phyloP scores from a whole-genome alignment of 2,329 filamentous ascomycete genomes.

The Fusarium udum region DNA sequence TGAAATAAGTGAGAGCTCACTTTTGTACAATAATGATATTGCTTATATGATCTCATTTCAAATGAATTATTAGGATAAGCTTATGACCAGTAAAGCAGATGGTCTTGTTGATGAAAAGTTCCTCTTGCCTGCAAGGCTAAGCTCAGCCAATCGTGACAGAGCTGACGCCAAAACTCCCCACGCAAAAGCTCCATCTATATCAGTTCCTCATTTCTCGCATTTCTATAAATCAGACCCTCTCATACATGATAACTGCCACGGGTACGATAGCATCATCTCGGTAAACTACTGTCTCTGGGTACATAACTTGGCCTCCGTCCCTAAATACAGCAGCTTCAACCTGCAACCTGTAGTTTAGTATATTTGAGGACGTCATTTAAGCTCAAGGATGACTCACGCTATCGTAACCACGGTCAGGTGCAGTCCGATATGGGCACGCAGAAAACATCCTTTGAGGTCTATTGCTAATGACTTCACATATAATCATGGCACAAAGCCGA shows the following conservation, averaged over 20 bases:
- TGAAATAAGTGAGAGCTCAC: rapidly evolving
- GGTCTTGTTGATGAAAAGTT: too few relatives aligned
- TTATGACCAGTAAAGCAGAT: too few relatives aligned
- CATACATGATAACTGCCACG: background rate
- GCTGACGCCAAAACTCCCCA: background rate
- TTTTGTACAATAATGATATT: rapidly evolving
- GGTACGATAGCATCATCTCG: constrained; percentile 19
- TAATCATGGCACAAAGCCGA: background rate
- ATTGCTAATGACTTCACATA: background rate
- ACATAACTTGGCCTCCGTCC: background rate
- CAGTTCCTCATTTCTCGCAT: background rate
- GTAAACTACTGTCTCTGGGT: constrained; percentile 14
- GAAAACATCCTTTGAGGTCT: background rate
- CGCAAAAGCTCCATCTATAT: background rate
- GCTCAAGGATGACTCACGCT: background rate
- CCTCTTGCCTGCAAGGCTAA: too few relatives aligned
- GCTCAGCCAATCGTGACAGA: background rate
- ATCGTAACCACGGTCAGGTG: background rate
- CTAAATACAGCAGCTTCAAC: too few relatives aligned
- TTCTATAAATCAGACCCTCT: background rate
- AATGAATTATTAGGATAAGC: background rate
- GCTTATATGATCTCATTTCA: rapidly evolving
- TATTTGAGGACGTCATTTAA: too few relatives aligned
- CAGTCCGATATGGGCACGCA: background rate
- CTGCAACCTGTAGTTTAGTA: too few relatives aligned